These are phyloP conservation scores for Pulveroboletus sp. DNA, from an alignment of 768 basidiomycete genomes.

Conservation along the genomic window DNA sequence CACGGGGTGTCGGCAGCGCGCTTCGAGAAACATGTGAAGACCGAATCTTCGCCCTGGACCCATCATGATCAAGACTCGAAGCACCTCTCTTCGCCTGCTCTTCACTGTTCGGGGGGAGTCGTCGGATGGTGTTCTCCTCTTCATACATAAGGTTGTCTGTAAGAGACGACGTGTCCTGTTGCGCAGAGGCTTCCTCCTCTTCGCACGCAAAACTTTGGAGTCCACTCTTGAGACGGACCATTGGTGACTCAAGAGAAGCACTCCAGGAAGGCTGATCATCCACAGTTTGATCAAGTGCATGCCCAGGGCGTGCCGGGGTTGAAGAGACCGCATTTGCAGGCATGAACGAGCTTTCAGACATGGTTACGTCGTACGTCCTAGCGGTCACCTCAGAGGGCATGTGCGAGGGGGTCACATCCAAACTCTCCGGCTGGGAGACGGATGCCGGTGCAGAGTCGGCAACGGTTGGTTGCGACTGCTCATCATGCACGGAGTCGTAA, in stretches of 20 bases:
- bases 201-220: slow-evolving; percentile 47
- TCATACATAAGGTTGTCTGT: slow-evolving; percentile 30
- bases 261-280: slow-evolving; percentile 63
- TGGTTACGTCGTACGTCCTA: slow-evolving; percentile 35
- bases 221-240: slow-evolving; percentile 61
- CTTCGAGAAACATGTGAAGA: slow-evolving; percentile 27
- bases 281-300: slow-evolving; percentile 34
- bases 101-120: slow-evolving; percentile 29
- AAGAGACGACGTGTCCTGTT: slow-evolving; percentile 14
- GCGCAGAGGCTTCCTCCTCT: slow-evolving; percentile 31
- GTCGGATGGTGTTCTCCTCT: slow-evolving; percentile 27
- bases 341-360: slow-evolving; percentile 69
- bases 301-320: slow-evolving; percentile 54
- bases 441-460: slow-evolving; percentile 13
- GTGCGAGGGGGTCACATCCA: slow-evolving; percentile 11
- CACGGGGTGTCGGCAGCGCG: slow-evolving; percentile 34
- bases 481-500: slow-evolving; percentile 52
- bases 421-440: slow-evolving; percentile 9
- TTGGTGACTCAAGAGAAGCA: slow-evolving; percentile 69
- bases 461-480: slow-evolving; percentile 35
- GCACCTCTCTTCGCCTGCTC: slow-evolving; percentile 44
- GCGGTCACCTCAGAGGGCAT: slow-evolving; percentile 3
- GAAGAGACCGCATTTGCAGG: slow-evolving; percentile 72
- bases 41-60: slow-evolving; percentile 49
- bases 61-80: slow-evolving; percentile 42